Base-by-base conservation (phyloP, 2,329 filamentous ascomycete genomes). In the Kalmusia sp. region DNA sequence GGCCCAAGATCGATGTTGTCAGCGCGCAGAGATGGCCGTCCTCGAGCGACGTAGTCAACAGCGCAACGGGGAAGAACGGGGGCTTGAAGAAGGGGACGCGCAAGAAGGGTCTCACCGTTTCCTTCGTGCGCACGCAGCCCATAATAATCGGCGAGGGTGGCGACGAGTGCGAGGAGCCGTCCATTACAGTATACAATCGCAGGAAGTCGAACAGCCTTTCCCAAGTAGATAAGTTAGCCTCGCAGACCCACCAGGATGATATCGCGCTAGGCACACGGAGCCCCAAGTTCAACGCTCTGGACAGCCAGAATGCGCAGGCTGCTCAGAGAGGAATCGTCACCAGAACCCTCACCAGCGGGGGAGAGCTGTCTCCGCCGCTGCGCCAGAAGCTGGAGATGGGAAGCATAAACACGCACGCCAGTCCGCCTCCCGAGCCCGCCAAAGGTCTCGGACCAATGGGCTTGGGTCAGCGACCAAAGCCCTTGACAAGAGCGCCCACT, bases 141-240 rank as follows among this genome's bases (percentile, higher is more conserved):
- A 89, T 92, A 40, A 76, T 96, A 57, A 97, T 98, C 67, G 93
- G 93, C 40, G 88, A 93, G 73, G 93, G 93, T 52, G 93, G 93
- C 28, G 93, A 97, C 67, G 92, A 96, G 72, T 88, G 89, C 49
- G 87, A 90, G 49, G 78, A 83, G 7, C 90, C 90, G 1, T 84
- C 87, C 1, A 79, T 86, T 17, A 89, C 95, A 68, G 88, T 96
- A 49, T 87, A 86, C 4, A 82, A 79, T 69, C 79, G 77, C 57
- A 87, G 83, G 72, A 71, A 69, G 53, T 58, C 64, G 25, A 58
- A 51, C 55, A 68, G 58, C 48, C 21, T 58, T 28, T 45, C 63
- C 6, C 55, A 55, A 17, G 41, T 50, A 17, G 64, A 62, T 44
- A 58, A 51, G 38, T 51, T 58, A 49, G 60, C 50, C 37, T n/a